phyloP scores from a whole-genome alignment of 148 eudicot species.

The Nepenthes mirabilis region DNA sequence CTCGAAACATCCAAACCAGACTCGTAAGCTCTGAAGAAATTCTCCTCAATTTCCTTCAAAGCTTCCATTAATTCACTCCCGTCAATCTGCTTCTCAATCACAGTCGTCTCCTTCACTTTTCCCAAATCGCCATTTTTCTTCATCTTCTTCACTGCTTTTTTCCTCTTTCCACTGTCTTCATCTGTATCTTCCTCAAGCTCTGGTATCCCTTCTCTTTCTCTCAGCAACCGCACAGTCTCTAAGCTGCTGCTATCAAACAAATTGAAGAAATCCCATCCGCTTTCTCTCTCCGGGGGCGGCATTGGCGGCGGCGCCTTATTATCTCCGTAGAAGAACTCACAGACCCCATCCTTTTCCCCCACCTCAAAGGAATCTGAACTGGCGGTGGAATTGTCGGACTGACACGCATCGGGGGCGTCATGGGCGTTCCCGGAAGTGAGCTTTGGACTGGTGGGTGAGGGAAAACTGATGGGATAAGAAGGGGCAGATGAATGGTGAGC shows the following conservation, averaged over 20 bases:
- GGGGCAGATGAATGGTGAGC: slow-evolving; percentile 14
- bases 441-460: not conserved
- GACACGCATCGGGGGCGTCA: not conserved
- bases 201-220: slow-evolving; percentile 7
- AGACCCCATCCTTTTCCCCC: slow-evolving; percentile 17
- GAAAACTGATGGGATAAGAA: slow-evolving; percentile 11
- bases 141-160: slow-evolving; percentile 1
- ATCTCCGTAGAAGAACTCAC: slow-evolving; percentile 36
- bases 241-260: slow-evolving; percentile 7
- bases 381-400: not conserved
- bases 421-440: too few species aligned
- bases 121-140: not conserved
- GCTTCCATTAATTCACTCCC: slow-evolving; percentile 37
- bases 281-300: slow-evolving; percentile 3
- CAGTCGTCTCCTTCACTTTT: not conserved
- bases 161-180: not conserved
- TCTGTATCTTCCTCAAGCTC: too few species aligned
- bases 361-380: not conserved
- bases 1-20: slow-evolving; percentile 30
- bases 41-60: slow-evolving; percentile 30
- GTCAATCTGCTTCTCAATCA: slow-evolving; percentile 4
- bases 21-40: slow-evolving; percentile 28
- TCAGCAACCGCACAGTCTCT: not conserved
- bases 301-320: slow-evolving; percentile 5
- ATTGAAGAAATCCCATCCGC: slow-evolving; percentile 48